Evolutionary conservation across 306 rosid species (phyloP), one percentile per base, ranked within the genome.

Genomic region (Acacia confusa): DNA sequence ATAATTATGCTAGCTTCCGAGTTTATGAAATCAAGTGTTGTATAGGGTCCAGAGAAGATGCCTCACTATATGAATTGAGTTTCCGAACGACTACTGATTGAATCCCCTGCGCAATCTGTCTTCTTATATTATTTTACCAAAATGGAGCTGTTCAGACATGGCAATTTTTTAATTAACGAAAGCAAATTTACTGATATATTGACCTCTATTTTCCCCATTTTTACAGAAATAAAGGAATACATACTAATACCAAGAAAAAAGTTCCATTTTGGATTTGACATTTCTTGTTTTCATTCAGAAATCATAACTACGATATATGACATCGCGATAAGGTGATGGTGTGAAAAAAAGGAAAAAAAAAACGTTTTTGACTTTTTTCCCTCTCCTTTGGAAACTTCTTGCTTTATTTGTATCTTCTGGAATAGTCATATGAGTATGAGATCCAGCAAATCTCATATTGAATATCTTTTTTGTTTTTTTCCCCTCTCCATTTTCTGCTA

Each of bases 61-160:
- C 52, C 45, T 36, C 19, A 17, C 43, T 27, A 1, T 70, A 1
- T 78, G 75, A 68, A 63, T 57, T 57, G 64, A 57, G 64, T n/a
- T n/a, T n/a, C 64, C 28, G 10, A 57, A 57, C 5, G 28, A 9
- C 64, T 61, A n/a, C 27, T 41, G 75, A 77, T 57, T 65, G 65
- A 5, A 75, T 55, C n/a, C 28, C 47, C 22, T 75, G 65, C 30
- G 65, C 32, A 22, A 11, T 34, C 48, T 67, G 24, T 66, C 69
- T 73, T 63, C 30, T 74, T 72, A 67, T 20, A 64, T 66, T 50
- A 48, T 58, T 50, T 65, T 64, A 45, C 52, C 9, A 67, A 52
- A 74, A 24, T 15, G 16, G 40, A 50, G 63, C 48, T 68, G 9
- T 70, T n/a, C 36, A 9, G 77, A 76, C 48, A 61, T 71, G 67